phyloP scores from a whole-genome alignment of 1,284 basidiomycete genomes.

The Sporisorium reilianum region DNA sequence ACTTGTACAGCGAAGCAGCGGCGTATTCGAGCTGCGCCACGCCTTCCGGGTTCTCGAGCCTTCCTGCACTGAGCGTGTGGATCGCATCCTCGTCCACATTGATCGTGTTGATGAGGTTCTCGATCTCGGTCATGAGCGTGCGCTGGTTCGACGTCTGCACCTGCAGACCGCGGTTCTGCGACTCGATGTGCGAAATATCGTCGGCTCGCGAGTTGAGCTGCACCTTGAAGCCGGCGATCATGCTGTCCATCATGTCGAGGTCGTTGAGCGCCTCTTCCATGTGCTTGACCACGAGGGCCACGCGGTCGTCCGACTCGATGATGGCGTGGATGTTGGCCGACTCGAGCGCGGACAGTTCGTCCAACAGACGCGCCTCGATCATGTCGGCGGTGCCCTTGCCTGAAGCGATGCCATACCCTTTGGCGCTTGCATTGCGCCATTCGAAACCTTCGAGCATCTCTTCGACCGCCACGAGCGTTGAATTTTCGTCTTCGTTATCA shows the following conservation, averaged over 20 bases:
- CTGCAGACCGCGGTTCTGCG: slow-evolving; percentile 94
- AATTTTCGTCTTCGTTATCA: slow-evolving; percentile 61
- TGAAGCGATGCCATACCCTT: slow-evolving; percentile 20
- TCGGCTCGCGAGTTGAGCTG: slow-evolving; percentile 71
- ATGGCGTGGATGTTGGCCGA: slow-evolving; percentile 94
- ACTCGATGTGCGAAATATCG: slow-evolving; percentile 95
- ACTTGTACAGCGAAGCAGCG: slow-evolving; percentile 91
- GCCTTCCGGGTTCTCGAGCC: slow-evolving; percentile 81
- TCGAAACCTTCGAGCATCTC: slow-evolving; percentile 99
- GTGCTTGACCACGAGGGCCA: slow-evolving; percentile 85
- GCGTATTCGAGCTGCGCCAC: slow-evolving; percentile 81
- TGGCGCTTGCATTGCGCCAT: slow-evolving; percentile 73
- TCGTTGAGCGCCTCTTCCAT: slow-evolving; percentile 88
- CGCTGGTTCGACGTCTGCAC: slow-evolving; percentile 97
- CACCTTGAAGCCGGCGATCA: slow-evolving; percentile 64
- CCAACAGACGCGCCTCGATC: slow-evolving; percentile 66
- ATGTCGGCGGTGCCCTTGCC: slow-evolving; percentile 66
- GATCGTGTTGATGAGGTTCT: slow-evolving; percentile 81
- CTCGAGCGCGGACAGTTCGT: slow-evolving; percentile 66
- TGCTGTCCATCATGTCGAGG: slow-evolving; percentile 79
- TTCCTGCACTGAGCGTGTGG: slow-evolving; percentile 83
- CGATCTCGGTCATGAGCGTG: slow-evolving; percentile 70
- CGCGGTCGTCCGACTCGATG: slow-evolving; percentile 87
- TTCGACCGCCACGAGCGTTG: slow-evolving; percentile 75
- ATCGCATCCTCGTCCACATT: slow-evolving; percentile 86